phyloP scores from a whole-genome alignment of 495 filamentous ascomycete species.

The Staphylotrichum longicolle region DNA sequence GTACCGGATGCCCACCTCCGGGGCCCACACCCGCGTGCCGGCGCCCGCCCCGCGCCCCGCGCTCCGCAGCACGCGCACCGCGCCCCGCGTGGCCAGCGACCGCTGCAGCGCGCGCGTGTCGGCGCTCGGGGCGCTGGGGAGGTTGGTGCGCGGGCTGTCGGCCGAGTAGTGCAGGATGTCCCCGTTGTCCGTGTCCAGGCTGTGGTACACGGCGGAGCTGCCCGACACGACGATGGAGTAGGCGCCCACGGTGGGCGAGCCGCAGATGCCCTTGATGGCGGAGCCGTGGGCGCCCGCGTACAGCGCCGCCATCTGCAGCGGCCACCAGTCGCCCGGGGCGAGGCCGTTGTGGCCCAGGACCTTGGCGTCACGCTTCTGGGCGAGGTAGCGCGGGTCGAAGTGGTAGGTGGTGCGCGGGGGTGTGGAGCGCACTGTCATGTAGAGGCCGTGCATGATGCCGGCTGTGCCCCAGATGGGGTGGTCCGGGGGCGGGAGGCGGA shows the following conservation, averaged over 20 bases:
- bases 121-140: constrained; percentile 19
- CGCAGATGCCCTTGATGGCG: constrained; percentile 43
- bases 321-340: constrained; percentile 51
- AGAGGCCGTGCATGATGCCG: constrained; percentile 46
- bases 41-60: constrained; percentile 14
- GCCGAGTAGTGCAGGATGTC: constrained; percentile 49
- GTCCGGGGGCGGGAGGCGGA: constrained; percentile 23
- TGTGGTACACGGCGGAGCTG: constrained; percentile 40
- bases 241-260: constrained; percentile 37
- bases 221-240: constrained; percentile 47
- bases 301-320: constrained; percentile 46
- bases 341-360: constrained; percentile 49
- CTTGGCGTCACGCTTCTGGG: constrained; percentile 26
- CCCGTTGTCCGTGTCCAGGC: constrained; percentile 46
- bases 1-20: constrained; percentile 48
- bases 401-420: constrained; percentile 16
- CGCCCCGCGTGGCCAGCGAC: constrained; percentile 26
- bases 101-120: constrained; percentile 40
- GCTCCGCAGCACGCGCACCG: constrained; percentile 51
- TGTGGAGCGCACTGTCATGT: constrained; percentile 4
- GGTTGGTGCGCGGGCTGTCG: constrained; percentile 34
- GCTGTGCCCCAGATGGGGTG: constrained; percentile 34
- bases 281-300: constrained; percentile 48
- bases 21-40: constrained; percentile 28
- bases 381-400: constrained; percentile 29